Evolutionary conservation across 2,329 filamentous ascomycete genomes (phyloP), one percentile per base, ranked within the genome.

Genomic region (Beauveria pseudobassiana): DNA sequence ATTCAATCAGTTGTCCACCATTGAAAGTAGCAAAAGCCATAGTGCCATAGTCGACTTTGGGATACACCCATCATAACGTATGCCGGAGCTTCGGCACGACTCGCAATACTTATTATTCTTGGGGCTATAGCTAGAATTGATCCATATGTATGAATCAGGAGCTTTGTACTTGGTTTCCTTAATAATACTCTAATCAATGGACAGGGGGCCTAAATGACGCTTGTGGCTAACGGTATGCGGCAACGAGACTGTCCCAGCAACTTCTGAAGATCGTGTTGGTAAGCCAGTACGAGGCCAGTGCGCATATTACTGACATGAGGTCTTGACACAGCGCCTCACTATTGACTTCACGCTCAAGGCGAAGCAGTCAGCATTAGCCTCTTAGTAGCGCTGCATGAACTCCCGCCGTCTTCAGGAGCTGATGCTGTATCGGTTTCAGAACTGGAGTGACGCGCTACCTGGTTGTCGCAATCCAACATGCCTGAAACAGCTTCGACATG

Each of bases 391-490:
- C 18, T 22, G 56, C 45, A 59, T 51, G 20, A 53, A 43, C 30
- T 28, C 5, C 46, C 18, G 20, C 20, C 24, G 9, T 50, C 34
- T 50, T 56, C 51, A 56, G 52, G 59, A 56, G 59, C 59, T 61
- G 59, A 56, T 40, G 51, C 59, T 56, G 34, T 22, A 34, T 54
- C 42, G 34, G 51, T 61, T 61, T 61, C 59, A 55, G 59, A 54
- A 45, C 26, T 42, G 51, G 52, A 42, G 26, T n/a, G 20, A 51
- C 34, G n/a, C 38, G n/a, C 57, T 59, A 51, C 52, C 26, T 43
- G 48, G 18, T 24, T 59, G 57, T 52, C 40, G 34, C 57, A 59
- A 26, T 45, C n/a, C 26, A 52, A 26, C 49, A n/a, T 59, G 38
- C 26, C 57, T 59, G 57, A 59, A 59, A 59, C 57, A 52, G 48